Percentiles rank a stretch among this genome's conserved stretches.
phyloP scores from a whole-genome alignment of 148 eudicot species.

The Agrostemma githago region DNA sequence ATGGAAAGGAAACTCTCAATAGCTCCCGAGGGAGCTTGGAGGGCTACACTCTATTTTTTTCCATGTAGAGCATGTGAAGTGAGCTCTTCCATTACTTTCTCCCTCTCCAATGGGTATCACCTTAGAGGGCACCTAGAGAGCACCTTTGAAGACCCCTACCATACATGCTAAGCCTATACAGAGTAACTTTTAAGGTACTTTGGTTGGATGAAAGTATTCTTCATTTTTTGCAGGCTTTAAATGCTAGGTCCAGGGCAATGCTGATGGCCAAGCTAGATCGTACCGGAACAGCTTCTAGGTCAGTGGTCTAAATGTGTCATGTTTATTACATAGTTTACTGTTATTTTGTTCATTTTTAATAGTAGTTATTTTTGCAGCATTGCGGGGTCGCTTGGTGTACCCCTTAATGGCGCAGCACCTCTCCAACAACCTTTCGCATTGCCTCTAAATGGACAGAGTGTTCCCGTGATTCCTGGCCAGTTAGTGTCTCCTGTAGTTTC shows the following conservation, averaged over 20 bases:
- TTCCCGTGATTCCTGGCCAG: conserved; percentile 52
- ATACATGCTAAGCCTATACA: neutral
- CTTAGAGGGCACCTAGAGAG: neutral
- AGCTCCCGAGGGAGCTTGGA: neutral
- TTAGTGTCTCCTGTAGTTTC: conserved; percentile 39
- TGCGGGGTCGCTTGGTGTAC: conserved; percentile 62
- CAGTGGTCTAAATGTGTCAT: conserved; percentile 12
- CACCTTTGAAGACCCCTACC: neutral
- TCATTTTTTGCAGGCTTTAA: conserved; percentile 55
- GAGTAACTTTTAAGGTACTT: neutral
- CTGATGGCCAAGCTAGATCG: conserved; percentile 91
- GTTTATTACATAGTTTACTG: neutral
- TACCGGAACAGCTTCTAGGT: conserved; percentile 86
- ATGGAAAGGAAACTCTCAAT: neutral
- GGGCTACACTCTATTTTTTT: neutral
- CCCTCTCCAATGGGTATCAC: neutral
- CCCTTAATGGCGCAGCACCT: conserved; percentile 62
- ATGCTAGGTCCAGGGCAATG: conserved; percentile 93
- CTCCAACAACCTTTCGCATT: conserved; percentile 46
- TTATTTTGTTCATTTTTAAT: neutral
- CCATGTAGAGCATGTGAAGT: neutral
- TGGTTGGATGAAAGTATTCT: neutral
- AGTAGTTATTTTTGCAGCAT: conserved; percentile 36
- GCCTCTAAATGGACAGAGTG: conserved; percentile 48
- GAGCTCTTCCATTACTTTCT: neutral